Percentiles rank a stretch among this genome's conserved stretches.
Evolutionary conservation across 2,329 filamentous ascomycete species (phyloP).

Genomic region (Ophiostoma fasciatum): DNA sequence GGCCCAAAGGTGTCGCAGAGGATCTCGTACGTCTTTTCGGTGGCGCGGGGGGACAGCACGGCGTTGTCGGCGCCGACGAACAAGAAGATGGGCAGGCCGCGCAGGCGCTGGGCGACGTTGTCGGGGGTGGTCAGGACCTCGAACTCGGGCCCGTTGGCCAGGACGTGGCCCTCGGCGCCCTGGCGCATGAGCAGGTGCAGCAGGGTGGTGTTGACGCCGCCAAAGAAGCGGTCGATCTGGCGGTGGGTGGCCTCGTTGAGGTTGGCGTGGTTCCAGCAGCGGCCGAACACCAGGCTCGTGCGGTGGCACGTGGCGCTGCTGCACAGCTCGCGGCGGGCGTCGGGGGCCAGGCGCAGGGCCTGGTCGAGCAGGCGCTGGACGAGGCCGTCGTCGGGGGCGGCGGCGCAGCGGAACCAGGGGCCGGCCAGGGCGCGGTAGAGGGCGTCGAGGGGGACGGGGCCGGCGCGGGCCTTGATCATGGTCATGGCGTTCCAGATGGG

Average conservation of each 20-base stretch:
- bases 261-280: constrained; percentile 50
- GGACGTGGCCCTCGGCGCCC: constrained; percentile 35
- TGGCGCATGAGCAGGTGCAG: constrained; percentile 41
- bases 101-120: constrained; percentile 32
- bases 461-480: constrained; percentile 36
- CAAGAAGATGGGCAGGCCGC: constrained; percentile 38
- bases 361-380: constrained; percentile 40
- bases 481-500: constrained; percentile 42
- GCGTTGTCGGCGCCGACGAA: constrained; percentile 42
- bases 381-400: constrained; percentile 28
- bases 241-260: constrained; percentile 51
- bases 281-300: constrained; percentile 42
- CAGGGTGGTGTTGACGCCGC: constrained; percentile 45
- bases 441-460: constrained; percentile 32
- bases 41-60: constrained; percentile 38
- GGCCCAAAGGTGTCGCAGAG: constrained; percentile 36
- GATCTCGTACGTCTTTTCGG: constrained; percentile 36
- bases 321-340: constrained; percentile 40
- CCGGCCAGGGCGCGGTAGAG: constrained; percentile 34
- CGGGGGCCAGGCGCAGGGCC: constrained; percentile 41
- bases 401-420: constrained; percentile 39
- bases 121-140: constrained; percentile 30
- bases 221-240: constrained; percentile 46
- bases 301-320: constrained; percentile 47
- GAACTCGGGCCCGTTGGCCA: constrained; percentile 34